Conservation (phyloP, 352 stramenopile species). For the Nothophytophthora sp. region DNA sequence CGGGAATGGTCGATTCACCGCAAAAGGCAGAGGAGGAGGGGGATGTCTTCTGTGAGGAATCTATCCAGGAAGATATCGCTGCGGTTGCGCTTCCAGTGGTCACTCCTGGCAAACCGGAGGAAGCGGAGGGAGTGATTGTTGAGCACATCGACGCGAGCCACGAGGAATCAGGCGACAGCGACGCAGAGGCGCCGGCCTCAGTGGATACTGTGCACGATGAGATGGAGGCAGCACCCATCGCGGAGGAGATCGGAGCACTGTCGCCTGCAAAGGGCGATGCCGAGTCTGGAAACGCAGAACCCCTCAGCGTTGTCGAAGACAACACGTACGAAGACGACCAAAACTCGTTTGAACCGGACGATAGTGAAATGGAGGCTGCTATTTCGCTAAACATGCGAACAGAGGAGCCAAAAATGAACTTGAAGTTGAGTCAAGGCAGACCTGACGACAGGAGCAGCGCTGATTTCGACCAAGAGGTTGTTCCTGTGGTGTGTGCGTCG, state of each 20-base stretch:
- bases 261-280: constrained; percentile 11
- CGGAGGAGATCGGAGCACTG: constrained; percentile 22
- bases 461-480: too few relatives aligned
- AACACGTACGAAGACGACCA: constrained; percentile 24
- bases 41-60: constrained; percentile 24
- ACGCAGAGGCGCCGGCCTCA: not conserved
- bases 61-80: constrained; percentile 28
- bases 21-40: constrained; percentile 14
- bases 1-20: constrained; percentile 12
- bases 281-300: not conserved
- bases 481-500: too few relatives aligned
- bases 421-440: not conserved
- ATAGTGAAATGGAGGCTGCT: constrained; percentile 7
- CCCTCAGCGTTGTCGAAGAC: not conserved
- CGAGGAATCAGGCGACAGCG: constrained; percentile 5
- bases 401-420: not conserved
- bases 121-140: constrained; percentile 20
- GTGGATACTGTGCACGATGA: not conserved
- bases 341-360: constrained; percentile 22
- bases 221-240: constrained; percentile 12
- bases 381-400: not conserved
- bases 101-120: not conserved
- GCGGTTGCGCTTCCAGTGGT: not conserved
- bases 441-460: not conserved
- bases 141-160: constrained; percentile 21